Evolutionary conservation across 2,329 filamentous ascomycete species (phyloP).

Genomic region (Hypoxylon sp.): DNA sequence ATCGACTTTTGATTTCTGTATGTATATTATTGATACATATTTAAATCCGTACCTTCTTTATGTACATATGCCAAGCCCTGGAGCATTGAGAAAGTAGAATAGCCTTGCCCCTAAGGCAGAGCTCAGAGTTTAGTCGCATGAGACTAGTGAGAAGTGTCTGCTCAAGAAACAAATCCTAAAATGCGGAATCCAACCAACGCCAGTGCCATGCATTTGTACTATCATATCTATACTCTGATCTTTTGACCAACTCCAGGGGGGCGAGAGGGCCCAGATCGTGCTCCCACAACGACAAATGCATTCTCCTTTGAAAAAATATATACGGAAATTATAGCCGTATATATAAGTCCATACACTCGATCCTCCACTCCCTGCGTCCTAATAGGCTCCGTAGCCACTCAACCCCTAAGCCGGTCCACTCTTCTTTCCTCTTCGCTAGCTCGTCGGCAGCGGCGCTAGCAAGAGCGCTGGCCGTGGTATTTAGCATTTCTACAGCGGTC

Average conservation of each 20-base stretch:
- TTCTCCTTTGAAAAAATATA: background rate
- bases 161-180: slow-evolving; percentile 20
- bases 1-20: background rate
- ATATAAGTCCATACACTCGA: slow-evolving; percentile 92
- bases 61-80: background rate
- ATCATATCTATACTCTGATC: slow-evolving; percentile 25
- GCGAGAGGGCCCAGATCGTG: slow-evolving; percentile 1
- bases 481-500: slow-evolving; percentile 70
- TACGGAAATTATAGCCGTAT: slow-evolving; percentile 74
- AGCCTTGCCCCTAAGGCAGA: background rate
- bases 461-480: slow-evolving; percentile 78
- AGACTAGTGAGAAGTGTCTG: slow-evolving; percentile 7
- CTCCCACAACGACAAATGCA: background rate
- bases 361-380: slow-evolving; percentile 87
- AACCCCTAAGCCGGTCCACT: slow-evolving; percentile 83
- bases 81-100: background rate
- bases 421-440: slow-evolving; percentile 66
- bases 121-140: background rate
- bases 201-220: slow-evolving; percentile 47
- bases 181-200: slow-evolving; percentile 46
- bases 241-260: slow-evolving; percentile 15
- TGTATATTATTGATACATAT: background rate
- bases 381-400: slow-evolving; percentile 89
- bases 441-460: slow-evolving; percentile 77
- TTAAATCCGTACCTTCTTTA: background rate